Evolutionary conservation across 2,329 filamentous ascomycete genomes (phyloP), one percentile per base, ranked within the genome.

Genomic region (Fusarium veterinarium): DNA sequence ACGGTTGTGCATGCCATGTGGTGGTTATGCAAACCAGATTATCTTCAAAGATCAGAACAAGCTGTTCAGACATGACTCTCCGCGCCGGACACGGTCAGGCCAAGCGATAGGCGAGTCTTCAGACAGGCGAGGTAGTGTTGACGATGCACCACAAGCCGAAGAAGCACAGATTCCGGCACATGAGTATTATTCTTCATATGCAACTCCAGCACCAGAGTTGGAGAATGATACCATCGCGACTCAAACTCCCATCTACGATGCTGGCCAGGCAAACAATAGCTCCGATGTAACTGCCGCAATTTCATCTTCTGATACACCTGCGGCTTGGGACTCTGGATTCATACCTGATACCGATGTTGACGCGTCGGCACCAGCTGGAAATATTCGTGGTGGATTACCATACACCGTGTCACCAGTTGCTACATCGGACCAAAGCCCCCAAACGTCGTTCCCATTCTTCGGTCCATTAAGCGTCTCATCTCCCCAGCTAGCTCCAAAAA

Each of bases 11-110:
- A 46, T 73, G 6, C 66, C 63, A 3, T 73, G 71, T 14, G 67
- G 70, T n/a, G 71, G 71, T 1, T 73, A 73, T 19, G 52, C 63
- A 14, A 52, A 55, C 14, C 67, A 64, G 3, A 58, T 73, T 10
- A 49, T 71, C 6, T 73, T 73, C 42, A 73, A 67, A 14, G 70
- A 73, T 35, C 71, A 73, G 14, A 73, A 63, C 11, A 65, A 71
- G 23, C 31, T 71, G 2, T 56, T 71, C 11, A 55, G 48, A 8
- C 30, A 60, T 10, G 63, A 19, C 30, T 44, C 53, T 4, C 62
- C 61, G 0, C 62, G 53, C 11, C 55, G 35, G 8, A 57, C 68
- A 42, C 13, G 67, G 3, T 46, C 64, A 8, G 35, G 28, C 12
- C 67, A 71, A 14, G 53, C 8, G 19, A 13, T 60, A 4, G 42